Evolutionary conservation across 768 basidiomycete genomes (phyloP).

Genomic region (Pilatotrama ljubarskyi): DNA sequence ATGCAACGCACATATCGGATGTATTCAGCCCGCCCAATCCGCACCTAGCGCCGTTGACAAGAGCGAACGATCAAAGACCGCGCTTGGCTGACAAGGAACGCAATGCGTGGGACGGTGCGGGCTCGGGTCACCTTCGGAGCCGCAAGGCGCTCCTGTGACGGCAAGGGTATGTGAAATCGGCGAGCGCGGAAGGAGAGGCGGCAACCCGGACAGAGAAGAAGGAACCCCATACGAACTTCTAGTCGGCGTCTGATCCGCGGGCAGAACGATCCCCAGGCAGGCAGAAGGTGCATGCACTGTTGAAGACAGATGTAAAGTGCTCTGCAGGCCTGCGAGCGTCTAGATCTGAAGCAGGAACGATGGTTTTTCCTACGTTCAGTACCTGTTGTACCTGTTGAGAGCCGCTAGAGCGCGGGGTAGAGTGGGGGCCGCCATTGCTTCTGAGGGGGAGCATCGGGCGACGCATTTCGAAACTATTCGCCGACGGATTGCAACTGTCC

Average conservation of each 20-base stretch:
- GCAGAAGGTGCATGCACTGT: not conserved
- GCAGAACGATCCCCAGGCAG: not conserved
- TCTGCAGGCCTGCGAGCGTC: not conserved
- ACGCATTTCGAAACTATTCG: not conserved
- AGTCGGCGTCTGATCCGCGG: slow-evolving; percentile 3
- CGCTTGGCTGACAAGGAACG: slow-evolving; percentile 1
- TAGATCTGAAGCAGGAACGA: not conserved
- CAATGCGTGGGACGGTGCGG: slow-evolving; percentile 2
- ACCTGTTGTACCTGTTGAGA: slow-evolving; percentile 5
- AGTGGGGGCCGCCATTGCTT: not conserved
- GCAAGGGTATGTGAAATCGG: not conserved
- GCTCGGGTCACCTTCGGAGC: slow-evolving; percentile 11
- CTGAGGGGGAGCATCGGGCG: not conserved
- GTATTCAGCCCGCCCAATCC: not conserved
- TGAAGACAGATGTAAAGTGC: not conserved
- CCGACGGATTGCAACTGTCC: no score
- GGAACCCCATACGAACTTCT: slow-evolving; percentile 1
- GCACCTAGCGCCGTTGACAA: not conserved
- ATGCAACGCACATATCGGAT: not conserved
- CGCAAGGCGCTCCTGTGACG: slow-evolving; percentile 4
- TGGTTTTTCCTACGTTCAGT: not conserved
- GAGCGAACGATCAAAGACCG: not conserved
- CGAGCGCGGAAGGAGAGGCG: not conserved
- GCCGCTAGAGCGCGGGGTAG: slow-evolving; percentile 8
- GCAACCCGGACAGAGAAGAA: not conserved